Conservation (phyloP, 2,329 filamentous ascomycete species). For the Teratosphaeria viscida region DNA sequence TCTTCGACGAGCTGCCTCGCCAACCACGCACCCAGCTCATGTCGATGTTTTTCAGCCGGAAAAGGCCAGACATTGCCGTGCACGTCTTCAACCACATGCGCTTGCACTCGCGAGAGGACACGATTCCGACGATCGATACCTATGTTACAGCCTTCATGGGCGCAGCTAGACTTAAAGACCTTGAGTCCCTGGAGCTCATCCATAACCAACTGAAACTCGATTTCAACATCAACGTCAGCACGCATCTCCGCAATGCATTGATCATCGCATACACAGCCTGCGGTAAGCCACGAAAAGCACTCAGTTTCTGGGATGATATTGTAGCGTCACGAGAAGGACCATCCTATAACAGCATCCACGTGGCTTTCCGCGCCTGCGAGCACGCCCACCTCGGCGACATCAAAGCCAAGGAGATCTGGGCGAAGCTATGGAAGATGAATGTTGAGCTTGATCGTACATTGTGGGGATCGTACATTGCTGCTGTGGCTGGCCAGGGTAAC, state of each 20-base stretch:
- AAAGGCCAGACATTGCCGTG: conserved; percentile 72
- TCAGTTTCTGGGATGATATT: conserved; percentile 78
- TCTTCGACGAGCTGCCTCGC: conserved; percentile 54
- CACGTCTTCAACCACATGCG: conserved; percentile 91
- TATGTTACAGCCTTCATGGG: conserved; percentile 73
- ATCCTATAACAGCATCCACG: conserved; percentile 66
- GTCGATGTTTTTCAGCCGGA: conserved; percentile 69
- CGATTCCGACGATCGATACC: conserved; percentile 59
- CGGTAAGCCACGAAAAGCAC: conserved; percentile 53
- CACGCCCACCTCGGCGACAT: conserved; percentile 39
- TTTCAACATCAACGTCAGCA: conserved; percentile 64
- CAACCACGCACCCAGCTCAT: conserved; percentile 62
- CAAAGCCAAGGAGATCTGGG: conserved; percentile 53
- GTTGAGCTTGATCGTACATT: conserved; percentile 65
- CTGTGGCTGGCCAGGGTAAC: conserved; percentile 61
- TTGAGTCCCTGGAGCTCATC: conserved; percentile 59
- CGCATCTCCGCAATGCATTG: conserved; percentile 67
- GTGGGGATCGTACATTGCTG: conserved; percentile 66
- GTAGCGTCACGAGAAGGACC: conserved; percentile 77
- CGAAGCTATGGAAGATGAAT: conserved; percentile 60
- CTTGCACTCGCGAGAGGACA: conserved; percentile 52
- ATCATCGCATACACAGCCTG: conserved; percentile 76
- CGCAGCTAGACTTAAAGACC: conserved; percentile 35
- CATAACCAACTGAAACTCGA: conserved; percentile 96
- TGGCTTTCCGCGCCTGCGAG: conserved; percentile 72